phyloP scores from a whole-genome alignment of 78 protist species.

The Dictyostelium capitatum region DNA sequence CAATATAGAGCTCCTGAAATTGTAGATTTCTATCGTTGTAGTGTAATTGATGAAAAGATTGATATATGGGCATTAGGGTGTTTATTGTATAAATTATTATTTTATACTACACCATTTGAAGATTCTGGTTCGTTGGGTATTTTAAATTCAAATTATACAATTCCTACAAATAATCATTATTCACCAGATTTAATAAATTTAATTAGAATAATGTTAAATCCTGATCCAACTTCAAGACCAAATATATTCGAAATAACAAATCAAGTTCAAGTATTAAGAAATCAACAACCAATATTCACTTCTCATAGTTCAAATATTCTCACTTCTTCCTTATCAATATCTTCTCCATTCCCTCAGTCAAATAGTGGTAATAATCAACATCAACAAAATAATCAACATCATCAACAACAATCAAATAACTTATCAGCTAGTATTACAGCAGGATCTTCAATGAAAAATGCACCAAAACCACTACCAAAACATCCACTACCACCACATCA shows the following conservation, averaged over 20 bases:
- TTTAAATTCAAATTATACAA: slow-evolving; percentile 49
- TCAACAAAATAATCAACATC: background rate
- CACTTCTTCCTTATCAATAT: background rate
- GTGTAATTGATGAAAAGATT: slow-evolving; percentile 79
- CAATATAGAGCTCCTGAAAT: slow-evolving; percentile 91
- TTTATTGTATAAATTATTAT: slow-evolving; percentile 80
- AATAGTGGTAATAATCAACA: too few species aligned
- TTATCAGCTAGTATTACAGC: background rate
- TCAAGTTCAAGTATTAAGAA: background rate
- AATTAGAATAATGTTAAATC: slow-evolving; percentile 45
- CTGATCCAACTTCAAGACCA: slow-evolving; percentile 54
- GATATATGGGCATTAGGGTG: slow-evolving; percentile 93
- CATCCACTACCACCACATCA: background rate
- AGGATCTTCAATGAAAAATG: background rate
- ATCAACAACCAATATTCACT: slow-evolving; percentile 27
- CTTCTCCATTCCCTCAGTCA: background rate
- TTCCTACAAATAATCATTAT: slow-evolving; percentile 17
- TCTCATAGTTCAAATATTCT: background rate
- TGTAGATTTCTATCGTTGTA: slow-evolving; percentile 85
- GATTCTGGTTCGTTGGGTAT: slow-evolving; percentile 69
- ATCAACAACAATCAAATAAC: background rate
- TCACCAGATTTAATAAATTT: slow-evolving; percentile 25
- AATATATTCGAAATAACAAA: slow-evolving; percentile 63
- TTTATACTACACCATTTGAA: slow-evolving; percentile 71
- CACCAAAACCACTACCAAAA: slow-evolving; percentile 36